phyloP scores from a whole-genome alignment of 805 yeast species.

The Wickerhamiella australiensis region DNA sequence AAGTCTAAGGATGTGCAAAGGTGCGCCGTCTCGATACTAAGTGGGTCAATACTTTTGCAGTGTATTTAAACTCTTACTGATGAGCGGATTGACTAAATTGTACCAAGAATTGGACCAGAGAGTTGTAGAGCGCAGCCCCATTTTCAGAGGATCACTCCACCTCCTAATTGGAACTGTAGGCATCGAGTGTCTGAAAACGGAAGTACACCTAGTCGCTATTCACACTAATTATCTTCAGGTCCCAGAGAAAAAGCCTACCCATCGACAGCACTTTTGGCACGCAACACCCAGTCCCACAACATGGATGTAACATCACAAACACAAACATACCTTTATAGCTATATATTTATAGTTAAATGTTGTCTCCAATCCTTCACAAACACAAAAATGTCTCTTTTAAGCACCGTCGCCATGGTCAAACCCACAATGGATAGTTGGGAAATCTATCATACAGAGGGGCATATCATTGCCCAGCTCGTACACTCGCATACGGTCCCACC shows the following conservation, averaged over 20 bases:
- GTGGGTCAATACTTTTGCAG: background rate
- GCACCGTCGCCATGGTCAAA: background rate
- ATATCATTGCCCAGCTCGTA: background rate
- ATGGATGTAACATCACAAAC: background rate
- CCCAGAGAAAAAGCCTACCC: no score
- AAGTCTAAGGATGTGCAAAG: background rate
- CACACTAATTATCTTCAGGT: no score
- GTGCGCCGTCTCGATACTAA: background rate
- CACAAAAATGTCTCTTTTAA: background rate
- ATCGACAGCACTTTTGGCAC: no score
- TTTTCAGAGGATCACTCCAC: background rate
- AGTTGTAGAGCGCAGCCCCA: background rate
- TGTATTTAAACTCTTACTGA: no score
- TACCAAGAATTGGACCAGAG: background rate
- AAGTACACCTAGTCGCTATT: no score
- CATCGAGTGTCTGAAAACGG: background rate
- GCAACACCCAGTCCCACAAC: no score
- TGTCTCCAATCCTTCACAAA: no score
- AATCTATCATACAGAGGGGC: background rate
- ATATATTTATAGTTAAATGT: no score
- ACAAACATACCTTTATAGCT: no score
- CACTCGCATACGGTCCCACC: background rate
- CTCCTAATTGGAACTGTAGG: background rate
- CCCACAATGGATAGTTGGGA: background rate
- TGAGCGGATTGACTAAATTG: no score